Percentiles rank a stretch among this genome's conserved stretches.
Evolutionary conservation across 2,329 filamentous ascomycete species (phyloP).

Genomic region (Penicillium sp.): DNA sequence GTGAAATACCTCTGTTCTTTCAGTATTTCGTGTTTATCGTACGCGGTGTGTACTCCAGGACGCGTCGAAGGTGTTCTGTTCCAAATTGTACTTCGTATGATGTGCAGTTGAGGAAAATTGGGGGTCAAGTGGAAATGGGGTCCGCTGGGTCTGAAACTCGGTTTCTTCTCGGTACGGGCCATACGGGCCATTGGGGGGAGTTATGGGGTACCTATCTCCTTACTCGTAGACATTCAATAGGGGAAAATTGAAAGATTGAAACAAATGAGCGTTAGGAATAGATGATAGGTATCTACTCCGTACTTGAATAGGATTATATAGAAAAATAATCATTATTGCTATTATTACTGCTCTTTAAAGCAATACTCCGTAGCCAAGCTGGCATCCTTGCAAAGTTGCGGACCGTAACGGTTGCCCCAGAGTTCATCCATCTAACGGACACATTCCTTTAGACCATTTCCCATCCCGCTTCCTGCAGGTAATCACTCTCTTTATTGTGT

Average conservation of each 20-base stretch:
- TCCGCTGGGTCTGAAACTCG: constrained; percentile 7
- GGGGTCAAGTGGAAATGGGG: not conserved
- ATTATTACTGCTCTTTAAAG: no score
- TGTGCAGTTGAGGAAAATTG: constrained; percentile 1
- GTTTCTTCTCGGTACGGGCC: constrained; percentile 22
- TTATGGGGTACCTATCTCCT: not conserved
- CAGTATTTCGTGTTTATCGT: constrained; percentile 1
- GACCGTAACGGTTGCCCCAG: constrained; percentile 27
- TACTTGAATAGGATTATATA: no score
- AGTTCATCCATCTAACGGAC: constrained; percentile 25
- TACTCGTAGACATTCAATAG: constrained; percentile 9
- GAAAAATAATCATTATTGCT: no score
- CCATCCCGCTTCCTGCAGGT: constrained; percentile 16
- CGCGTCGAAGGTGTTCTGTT: not conserved
- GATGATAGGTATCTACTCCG: no score
- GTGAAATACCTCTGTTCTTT: not conserved
- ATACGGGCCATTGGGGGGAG: no score
- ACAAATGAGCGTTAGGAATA: not conserved
- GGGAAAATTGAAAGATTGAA: constrained; percentile 4
- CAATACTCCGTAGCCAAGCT: constrained; percentile 5
- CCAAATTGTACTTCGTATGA: not conserved
- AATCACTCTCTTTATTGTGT: constrained; percentile 9
- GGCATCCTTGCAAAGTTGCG: constrained; percentile 17
- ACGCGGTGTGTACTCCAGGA: constrained; percentile 12
- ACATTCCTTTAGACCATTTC: not conserved